A percentile compares a stretch with the other conserved stretches of the same genome.
Conservation (phyloP, 2,329 filamentous ascomycete genomes). For the Neopestalotiopsis clavispora region DNA sequence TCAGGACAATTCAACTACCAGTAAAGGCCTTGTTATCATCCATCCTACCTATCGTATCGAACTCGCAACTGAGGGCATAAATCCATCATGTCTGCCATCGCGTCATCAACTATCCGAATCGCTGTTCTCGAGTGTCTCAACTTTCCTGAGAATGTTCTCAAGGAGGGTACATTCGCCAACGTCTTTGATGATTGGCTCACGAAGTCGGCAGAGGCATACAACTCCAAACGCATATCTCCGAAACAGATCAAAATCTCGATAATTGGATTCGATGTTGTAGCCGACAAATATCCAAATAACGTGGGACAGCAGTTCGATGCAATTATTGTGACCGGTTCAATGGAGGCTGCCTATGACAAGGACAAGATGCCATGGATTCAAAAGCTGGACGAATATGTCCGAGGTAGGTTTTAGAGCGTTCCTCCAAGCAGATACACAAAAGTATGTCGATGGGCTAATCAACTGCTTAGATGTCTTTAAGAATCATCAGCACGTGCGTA, state of each 20-base stretch:
- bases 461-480: constrained; percentile 7
- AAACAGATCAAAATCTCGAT: not conserved
- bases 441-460: not conserved
- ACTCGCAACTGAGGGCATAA: too few species aligned
- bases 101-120: not conserved
- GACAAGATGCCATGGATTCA: not conserved
- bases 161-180: not conserved
- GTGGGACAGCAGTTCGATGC: not conserved
- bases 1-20: too few species aligned
- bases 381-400: not conserved
- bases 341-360: not conserved
- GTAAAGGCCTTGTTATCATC: too few species aligned
- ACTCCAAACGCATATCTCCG: not conserved
- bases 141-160: not conserved
- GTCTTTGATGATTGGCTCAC: not conserved
- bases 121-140: not conserved
- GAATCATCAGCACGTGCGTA: constrained; percentile 7
- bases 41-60: too few species aligned
- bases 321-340: not conserved
- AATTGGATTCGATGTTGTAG: not conserved
- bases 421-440: not conserved
- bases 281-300: not conserved
- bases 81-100: not conserved
- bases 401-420: not conserved
- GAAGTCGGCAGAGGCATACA: not conserved